A percentile compares a stretch with the other conserved stretches of the same genome.
Conservation (phyloP, 176 grass and related monocot genomes). For the Guadua angustifolia region DNA sequence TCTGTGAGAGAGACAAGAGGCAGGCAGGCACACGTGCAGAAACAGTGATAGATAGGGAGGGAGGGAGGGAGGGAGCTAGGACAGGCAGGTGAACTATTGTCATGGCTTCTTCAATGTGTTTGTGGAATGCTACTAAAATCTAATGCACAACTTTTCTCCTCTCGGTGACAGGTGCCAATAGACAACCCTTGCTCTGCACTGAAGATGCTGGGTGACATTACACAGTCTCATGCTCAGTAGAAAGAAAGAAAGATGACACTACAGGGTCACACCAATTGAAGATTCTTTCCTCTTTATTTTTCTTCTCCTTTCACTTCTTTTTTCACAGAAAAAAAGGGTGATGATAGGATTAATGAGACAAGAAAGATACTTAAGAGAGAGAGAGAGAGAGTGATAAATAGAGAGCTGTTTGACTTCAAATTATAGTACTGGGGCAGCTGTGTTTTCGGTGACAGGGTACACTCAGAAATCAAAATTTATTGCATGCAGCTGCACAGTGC, state of each 20-base stretch:
- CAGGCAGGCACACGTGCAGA: slow-evolving; percentile 23
- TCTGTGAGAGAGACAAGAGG: not conserved
- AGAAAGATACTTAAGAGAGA: slow-evolving; percentile 8
- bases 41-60: slow-evolving; percentile 17
- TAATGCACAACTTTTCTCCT: slow-evolving; percentile 11
- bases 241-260: slow-evolving; percentile 38
- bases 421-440: slow-evolving; percentile 21
- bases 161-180: slow-evolving; percentile 69
- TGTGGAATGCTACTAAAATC: slow-evolving; percentile 22
- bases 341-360: slow-evolving; percentile 38
- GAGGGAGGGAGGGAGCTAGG: not conserved
- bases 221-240: slow-evolving; percentile 58
- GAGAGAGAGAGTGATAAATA: not conserved
- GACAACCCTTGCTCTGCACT: slow-evolving; percentile 92
- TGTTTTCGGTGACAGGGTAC: slow-evolving; percentile 22
- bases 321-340: slow-evolving; percentile 15
- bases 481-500: not conserved
- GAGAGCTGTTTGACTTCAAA: slow-evolving; percentile 16
- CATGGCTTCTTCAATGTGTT: slow-evolving; percentile 37
- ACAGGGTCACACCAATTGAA: slow-evolving; percentile 31
- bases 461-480: slow-evolving; percentile 38
- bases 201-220: slow-evolving; percentile 78
- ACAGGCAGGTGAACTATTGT: slow-evolving; percentile 9
- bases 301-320: not conserved
- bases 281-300: slow-evolving; percentile 23